A percentile compares a stretch with the other conserved stretches of the same genome.
These are phyloP conservation scores for Schizophyllum commune DNA, from an alignment of 1,284 basidiomycete genomes.

Conservation along the genomic window DNA sequence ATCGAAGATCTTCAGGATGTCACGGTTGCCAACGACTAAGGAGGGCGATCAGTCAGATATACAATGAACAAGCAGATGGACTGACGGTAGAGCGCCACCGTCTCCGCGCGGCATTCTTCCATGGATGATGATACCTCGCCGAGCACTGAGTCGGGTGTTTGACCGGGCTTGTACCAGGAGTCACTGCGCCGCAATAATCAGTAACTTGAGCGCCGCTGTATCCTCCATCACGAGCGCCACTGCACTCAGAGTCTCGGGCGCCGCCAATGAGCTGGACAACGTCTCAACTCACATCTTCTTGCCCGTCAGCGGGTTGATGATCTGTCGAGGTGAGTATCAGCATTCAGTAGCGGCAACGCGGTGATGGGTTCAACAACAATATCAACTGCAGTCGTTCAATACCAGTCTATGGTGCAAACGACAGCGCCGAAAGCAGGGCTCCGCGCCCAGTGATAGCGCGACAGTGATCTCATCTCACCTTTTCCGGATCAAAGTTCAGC, in stretches of 20 bases:
- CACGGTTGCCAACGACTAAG: constrained; percentile 61
- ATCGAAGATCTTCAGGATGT: constrained; percentile 71
- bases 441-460: not conserved
- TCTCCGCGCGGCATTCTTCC: constrained; percentile 84
- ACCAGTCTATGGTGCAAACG: not conserved
- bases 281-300: constrained; percentile 50
- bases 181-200: constrained; percentile 29
- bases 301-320: constrained; percentile 81
- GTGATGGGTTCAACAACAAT: too few relatives aligned
- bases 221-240: too few relatives aligned
- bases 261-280: not conserved
- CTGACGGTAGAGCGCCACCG: constrained; percentile 71
- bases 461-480: constrained; percentile 26
- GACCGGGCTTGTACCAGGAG: constrained; percentile 81
- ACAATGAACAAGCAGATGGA: constrained; percentile 7
- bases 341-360: not conserved
- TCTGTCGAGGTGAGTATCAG: constrained; percentile 26
- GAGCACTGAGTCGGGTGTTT: constrained; percentile 71
- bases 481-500: constrained; percentile 70
- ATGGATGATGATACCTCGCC: constrained; percentile 81
- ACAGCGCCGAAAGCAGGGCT: constrained; percentile 1
- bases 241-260: too few relatives aligned
- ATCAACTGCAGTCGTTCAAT: too few relatives aligned
- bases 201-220: not conserved
- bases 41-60: constrained; percentile 1